Conservation (phyloP, 2,329 filamentous ascomycete species). For the Ophiostoma triangulosporum region DNA sequence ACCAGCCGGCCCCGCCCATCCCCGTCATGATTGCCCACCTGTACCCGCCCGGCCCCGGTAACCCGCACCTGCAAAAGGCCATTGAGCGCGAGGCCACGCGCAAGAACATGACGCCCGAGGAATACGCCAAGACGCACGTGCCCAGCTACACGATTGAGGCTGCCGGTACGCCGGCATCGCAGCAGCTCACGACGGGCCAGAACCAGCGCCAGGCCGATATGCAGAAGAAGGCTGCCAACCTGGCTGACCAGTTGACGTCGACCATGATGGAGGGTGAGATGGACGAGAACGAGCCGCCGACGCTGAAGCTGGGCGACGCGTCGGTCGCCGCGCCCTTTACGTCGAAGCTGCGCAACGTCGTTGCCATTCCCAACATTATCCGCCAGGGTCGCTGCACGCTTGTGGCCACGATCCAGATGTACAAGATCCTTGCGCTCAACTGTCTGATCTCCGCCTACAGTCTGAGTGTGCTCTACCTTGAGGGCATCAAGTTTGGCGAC, state of each 20-base stretch:
- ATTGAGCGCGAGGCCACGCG: slow-evolving; percentile 72
- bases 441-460: slow-evolving; percentile 97
- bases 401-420: slow-evolving; percentile 98
- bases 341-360: slow-evolving; percentile 90
- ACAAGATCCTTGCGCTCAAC: slow-evolving; percentile 97
- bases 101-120: slow-evolving; percentile 55
- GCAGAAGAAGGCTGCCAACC: slow-evolving; percentile 56
- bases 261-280: slow-evolving; percentile 85
- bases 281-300: slow-evolving; percentile 61
- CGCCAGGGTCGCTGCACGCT: slow-evolving; percentile 94
- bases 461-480: slow-evolving; percentile 86
- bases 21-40: slow-evolving; percentile 87
- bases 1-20: slow-evolving; percentile 82
- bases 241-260: slow-evolving; percentile 76
- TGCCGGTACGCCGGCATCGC: slow-evolving; percentile 53
- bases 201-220: slow-evolving; percentile 44
- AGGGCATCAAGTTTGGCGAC: slow-evolving; percentile 98
- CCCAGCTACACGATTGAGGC: slow-evolving; percentile 41
- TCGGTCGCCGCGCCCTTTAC: slow-evolving; percentile 96
- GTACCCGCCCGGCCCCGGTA: slow-evolving; percentile 78
- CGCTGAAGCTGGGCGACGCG: slow-evolving; percentile 92
- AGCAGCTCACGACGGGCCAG: slow-evolving; percentile 30
- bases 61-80: slow-evolving; percentile 90
- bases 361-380: slow-evolving; percentile 96
- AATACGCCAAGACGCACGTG: slow-evolving; percentile 33